These are phyloP conservation scores for Leccinum uliginosum DNA, from an alignment of 768 basidiomycete genomes.

Conservation along the genomic window DNA sequence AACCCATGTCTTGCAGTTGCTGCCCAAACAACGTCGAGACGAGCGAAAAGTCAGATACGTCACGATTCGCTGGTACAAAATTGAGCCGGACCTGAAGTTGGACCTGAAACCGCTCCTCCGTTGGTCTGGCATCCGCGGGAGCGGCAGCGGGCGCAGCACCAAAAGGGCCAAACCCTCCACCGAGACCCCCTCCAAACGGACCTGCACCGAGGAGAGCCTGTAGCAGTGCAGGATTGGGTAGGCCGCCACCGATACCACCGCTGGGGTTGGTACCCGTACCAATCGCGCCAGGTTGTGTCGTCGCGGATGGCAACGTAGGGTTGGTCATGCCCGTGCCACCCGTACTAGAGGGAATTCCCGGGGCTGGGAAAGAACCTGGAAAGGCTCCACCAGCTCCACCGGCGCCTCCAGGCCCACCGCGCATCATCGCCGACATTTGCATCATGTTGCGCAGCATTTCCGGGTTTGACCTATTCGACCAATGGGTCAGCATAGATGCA, in stretches of 20 bases:
- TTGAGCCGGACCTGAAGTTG: constrained; percentile 60
- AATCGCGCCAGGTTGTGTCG: constrained; percentile 20
- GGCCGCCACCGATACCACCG: constrained; percentile 5
- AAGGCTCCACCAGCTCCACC: constrained; percentile 29
- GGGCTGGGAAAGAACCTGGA: constrained; percentile 49
- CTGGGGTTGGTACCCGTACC: constrained; percentile 19
- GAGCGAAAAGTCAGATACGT: neutral
- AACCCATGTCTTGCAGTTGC: constrained; percentile 96
- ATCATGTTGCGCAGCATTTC: constrained; percentile 71
- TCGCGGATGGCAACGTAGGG: constrained; percentile 17
- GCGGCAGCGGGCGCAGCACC: constrained; percentile 27
- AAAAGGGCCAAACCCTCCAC: constrained; percentile 20
- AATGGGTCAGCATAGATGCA: neutral
- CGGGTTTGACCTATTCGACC: constrained; percentile 58
- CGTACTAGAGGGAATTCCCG: constrained; percentile 46
- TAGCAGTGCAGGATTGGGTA: constrained; percentile 43
- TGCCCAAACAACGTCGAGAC: constrained; percentile 23
- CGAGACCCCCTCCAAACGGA: neutral
- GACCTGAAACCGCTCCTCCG: constrained; percentile 90
- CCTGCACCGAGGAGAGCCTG: constrained; percentile 19
- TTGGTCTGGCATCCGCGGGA: constrained; percentile 66
- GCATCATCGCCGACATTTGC: constrained; percentile 53
- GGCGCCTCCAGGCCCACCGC: constrained; percentile 34
- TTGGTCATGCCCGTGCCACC: constrained; percentile 17
- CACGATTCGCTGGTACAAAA: no score